Conservation (phyloP, 805 yeast species). For the Wickerhamiella kazuoi region DNA sequence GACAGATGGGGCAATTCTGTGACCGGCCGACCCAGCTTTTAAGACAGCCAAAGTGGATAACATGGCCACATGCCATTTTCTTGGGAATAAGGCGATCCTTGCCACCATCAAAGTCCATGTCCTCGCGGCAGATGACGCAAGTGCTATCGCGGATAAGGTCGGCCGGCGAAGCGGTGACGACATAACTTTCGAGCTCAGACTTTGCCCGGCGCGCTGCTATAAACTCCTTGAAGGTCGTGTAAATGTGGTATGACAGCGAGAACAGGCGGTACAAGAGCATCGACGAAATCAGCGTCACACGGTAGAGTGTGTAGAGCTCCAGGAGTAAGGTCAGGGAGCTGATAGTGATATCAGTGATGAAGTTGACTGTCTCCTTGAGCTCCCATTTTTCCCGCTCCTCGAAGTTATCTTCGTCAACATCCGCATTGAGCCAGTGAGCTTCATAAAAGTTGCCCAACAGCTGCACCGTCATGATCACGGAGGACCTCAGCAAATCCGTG, state of each 20-base stretch:
- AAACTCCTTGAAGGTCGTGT: slow-evolving; percentile 16
- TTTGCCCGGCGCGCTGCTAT: slow-evolving; percentile 23
- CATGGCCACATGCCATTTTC: slow-evolving; percentile 68
- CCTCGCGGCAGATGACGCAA: slow-evolving; percentile 87
- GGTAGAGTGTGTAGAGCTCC: slow-evolving; percentile 20
- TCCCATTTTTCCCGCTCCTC: slow-evolving; percentile 61
- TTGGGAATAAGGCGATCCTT: slow-evolving; percentile 44
- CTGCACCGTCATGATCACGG: slow-evolving; percentile 10
- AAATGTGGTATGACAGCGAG: slow-evolving; percentile 10
- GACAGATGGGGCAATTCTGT: slow-evolving; percentile 81
- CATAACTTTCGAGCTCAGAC: slow-evolving; percentile 42
- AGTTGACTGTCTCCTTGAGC: slow-evolving; percentile 38
- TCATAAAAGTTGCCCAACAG: slow-evolving; percentile 1
- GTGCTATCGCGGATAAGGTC: slow-evolving; percentile 44
- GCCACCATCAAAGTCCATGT: slow-evolving; percentile 37
- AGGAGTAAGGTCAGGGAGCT: not conserved
- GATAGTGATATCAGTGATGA: slow-evolving; percentile 31
- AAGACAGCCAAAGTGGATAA: slow-evolving; percentile 75
- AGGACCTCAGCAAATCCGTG: slow-evolving; percentile 16
- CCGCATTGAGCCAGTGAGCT: not conserved
- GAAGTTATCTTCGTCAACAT: slow-evolving; percentile 8
- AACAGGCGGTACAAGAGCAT: not conserved
- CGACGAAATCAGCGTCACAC: not conserved
- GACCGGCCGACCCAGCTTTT: slow-evolving; percentile 88
- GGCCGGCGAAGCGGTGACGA: slow-evolving; percentile 42